These are phyloP conservation scores for Thermochaetoides dissita DNA, from an alignment of 2,329 filamentous ascomycete species.

Conservation along the genomic window DNA sequence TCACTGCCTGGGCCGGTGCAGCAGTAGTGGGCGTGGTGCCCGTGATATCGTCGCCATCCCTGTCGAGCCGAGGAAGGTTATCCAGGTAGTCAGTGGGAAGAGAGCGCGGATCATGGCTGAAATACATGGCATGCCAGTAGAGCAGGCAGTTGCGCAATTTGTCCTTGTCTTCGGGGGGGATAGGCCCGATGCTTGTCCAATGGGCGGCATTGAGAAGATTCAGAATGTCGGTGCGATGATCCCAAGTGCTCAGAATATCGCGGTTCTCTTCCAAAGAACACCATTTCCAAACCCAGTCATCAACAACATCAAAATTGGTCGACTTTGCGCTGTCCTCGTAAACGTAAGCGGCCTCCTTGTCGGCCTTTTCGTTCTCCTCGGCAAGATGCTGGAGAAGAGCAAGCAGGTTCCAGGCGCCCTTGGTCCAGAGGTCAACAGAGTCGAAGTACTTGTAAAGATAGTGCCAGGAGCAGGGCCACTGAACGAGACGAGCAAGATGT, in stretches of 20 bases:
- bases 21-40: too few species aligned
- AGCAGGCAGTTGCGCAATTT: too few species aligned
- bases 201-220: too few species aligned
- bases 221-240: constrained; percentile 4
- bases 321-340: constrained; percentile 17
- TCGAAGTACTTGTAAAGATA: constrained; percentile 37
- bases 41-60: too few species aligned
- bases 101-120: too few species aligned
- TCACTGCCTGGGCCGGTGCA: too few species aligned
- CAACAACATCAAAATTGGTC: too few species aligned
- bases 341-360: not conserved
- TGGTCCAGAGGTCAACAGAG: constrained; percentile 30
- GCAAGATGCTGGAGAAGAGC: constrained; percentile 20
- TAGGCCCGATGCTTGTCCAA: too few species aligned
- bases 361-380: constrained; percentile 7
- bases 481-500: constrained; percentile 17
- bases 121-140: too few species aligned
- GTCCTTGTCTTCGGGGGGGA: too few species aligned
- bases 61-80: too few species aligned
- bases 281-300: constrained; percentile 25
- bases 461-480: constrained; percentile 15
- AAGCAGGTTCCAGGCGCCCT: constrained; percentile 35
- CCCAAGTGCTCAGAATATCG: constrained; percentile 21
- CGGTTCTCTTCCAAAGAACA: constrained; percentile 17
- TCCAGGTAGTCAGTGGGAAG: too few species aligned